Conservation (phyloP, 208 protist species). For the Trypanosoma theileri region DNA sequence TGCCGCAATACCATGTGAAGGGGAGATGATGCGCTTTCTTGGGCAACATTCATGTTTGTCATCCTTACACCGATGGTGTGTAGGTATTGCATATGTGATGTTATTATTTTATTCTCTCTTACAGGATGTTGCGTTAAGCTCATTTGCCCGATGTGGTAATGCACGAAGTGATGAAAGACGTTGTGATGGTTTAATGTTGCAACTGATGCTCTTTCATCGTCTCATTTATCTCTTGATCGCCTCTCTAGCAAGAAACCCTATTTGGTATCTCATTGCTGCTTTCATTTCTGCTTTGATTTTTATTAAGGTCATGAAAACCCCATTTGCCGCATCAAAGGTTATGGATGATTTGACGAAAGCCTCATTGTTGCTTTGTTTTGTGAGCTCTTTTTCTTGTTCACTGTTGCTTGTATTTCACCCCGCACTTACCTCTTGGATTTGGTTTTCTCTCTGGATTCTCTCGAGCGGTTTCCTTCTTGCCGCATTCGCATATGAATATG, state of each 20-base stretch:
- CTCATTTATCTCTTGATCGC: slow-evolving; percentile 16
- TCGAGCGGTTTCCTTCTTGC: not conserved
- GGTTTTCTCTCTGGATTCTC: not conserved
- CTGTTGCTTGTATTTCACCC: not conserved
- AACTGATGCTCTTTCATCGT: slow-evolving; percentile 25
- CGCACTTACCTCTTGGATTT: slow-evolving; percentile 4
- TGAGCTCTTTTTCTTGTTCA: slow-evolving; percentile 21
- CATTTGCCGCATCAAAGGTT: slow-evolving; percentile 10
- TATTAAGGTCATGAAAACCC: not conserved
- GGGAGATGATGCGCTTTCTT: slow-evolving; percentile 14
- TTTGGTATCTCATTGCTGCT: slow-evolving; percentile 6
- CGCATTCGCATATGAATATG: slow-evolving; percentile 4
- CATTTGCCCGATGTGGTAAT: not conserved
- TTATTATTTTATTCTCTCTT: slow-evolving; percentile 17
- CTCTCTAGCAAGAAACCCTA: not conserved
- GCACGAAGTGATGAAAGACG: not conserved
- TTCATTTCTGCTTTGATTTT: not conserved
- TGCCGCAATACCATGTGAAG: slow-evolving; percentile 20
- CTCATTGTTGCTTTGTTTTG: slow-evolving; percentile 11
- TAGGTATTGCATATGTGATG: not conserved
- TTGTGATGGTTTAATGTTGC: slow-evolving; percentile 26
- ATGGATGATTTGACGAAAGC: slow-evolving; percentile 11
- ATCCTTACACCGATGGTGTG: slow-evolving; percentile 10
- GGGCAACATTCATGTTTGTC: slow-evolving; percentile 3
- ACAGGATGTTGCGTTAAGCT: slow-evolving; percentile 12